Percentiles rank a stretch among this genome's conserved stretches.
Evolutionary conservation across 768 basidiomycete species (phyloP).

Genomic region (Cystofilobasidium bisporidii): DNA sequence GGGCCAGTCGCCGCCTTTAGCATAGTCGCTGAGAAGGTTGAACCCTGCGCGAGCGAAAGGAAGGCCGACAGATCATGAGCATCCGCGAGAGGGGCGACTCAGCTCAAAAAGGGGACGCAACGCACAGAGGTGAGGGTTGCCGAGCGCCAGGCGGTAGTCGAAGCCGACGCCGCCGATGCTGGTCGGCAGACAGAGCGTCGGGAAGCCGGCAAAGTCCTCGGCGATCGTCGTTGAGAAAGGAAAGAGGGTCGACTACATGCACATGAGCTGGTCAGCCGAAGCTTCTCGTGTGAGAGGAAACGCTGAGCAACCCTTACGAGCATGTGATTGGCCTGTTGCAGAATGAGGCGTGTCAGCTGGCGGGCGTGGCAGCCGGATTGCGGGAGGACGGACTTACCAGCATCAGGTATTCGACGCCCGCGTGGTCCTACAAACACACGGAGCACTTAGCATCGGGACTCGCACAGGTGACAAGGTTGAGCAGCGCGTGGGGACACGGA

Average conservation of each 20-base stretch:
- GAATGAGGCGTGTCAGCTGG: no score
- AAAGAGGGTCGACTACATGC: conserved; percentile 21
- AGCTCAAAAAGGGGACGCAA: not conserved
- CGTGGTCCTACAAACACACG: conserved; percentile 16
- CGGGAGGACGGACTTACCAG: conserved; percentile 15
- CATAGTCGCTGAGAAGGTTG: conserved; percentile 1
- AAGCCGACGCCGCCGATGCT: conserved; percentile 28
- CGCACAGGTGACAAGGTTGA: no score
- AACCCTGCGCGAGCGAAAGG: conserved; percentile 5
- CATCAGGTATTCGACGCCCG: conserved; percentile 28
- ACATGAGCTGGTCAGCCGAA: not conserved
- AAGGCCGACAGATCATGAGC: not conserved
- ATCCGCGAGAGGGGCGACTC: not conserved
- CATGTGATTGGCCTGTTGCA: conserved; percentile 25
- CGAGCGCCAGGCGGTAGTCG: conserved; percentile 28
- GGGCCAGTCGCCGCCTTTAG: conserved; percentile 9
- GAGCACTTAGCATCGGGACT: not conserved
- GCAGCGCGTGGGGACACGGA: not conserved
- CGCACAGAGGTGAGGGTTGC: conserved; percentile 28
- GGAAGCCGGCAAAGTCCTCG: conserved; percentile 30
- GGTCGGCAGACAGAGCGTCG: conserved; percentile 25
- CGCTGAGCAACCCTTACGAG: no score
- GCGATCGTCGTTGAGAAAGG: conserved; percentile 29
- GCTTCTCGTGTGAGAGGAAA: no score
- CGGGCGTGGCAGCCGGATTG: no score